Percentiles rank a stretch among this genome's conserved stretches.
Evolutionary conservation across 2,329 filamentous ascomycete species (phyloP).

Genomic region (Drechslerella dactyloides): DNA sequence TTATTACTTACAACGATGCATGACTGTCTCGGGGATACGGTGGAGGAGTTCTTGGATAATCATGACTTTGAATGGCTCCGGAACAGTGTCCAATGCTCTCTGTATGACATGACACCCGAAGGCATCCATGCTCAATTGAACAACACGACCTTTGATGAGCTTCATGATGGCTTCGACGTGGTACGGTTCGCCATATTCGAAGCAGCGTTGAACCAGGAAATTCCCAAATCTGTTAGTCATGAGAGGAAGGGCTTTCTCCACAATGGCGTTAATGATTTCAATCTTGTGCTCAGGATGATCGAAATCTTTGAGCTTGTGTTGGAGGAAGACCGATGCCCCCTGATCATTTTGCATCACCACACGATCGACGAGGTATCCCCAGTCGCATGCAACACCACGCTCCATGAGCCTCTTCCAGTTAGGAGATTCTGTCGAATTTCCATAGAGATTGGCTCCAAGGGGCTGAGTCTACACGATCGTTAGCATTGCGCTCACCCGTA

Average conservation of each 20-base stretch:
- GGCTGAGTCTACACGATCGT: conserved; percentile 14
- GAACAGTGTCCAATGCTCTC: conserved; percentile 97
- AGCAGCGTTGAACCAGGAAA: conserved; percentile 97
- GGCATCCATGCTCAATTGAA: conserved; percentile 95
- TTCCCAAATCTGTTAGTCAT: conserved; percentile 99
- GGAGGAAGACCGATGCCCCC: conserved; percentile 96
- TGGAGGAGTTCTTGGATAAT: conserved; percentile 98
- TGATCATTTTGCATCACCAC: conserved; percentile 99
- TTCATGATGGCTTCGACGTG: conserved; percentile 95
- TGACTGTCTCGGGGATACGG: conserved; percentile 94
- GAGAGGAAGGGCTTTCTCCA: conserved; percentile 68
- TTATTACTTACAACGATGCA: conserved; percentile 72
- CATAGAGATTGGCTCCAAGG: conserved; percentile 32
- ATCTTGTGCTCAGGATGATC: conserved; percentile 94
- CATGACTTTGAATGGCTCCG: conserved; percentile 95
- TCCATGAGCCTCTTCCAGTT: conserved; percentile 50
- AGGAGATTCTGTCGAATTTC: conserved; percentile 40
- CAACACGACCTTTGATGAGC: conserved; percentile 88
- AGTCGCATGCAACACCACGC: conserved; percentile 71
- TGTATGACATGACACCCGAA: conserved; percentile 98
- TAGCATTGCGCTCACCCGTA: neutral
- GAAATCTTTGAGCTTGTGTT: conserved; percentile 93
- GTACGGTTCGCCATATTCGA: conserved; percentile 94
- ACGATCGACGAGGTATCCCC: conserved; percentile 99
- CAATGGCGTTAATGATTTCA: conserved; percentile 92